Percentiles rank a stretch among this genome's conserved stretches.
Evolutionary conservation across 2,329 filamentous ascomycete genomes (phyloP).

Genomic region (Monilinia vaccinii-corymbosi): DNA sequence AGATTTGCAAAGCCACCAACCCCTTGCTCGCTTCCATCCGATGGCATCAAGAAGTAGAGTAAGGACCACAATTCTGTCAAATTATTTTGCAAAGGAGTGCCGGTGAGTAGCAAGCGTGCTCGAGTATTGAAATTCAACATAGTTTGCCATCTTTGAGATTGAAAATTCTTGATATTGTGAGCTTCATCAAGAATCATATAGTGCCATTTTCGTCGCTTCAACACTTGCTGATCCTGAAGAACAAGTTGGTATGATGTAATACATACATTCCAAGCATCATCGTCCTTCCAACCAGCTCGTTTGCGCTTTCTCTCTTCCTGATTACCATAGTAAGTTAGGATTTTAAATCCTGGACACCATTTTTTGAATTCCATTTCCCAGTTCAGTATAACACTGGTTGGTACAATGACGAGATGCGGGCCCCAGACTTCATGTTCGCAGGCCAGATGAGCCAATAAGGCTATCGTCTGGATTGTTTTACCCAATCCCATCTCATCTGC

Average conservation of each 20-base stretch:
- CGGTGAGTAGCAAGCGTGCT: slow-evolving; percentile 78
- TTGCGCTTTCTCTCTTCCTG: slow-evolving; percentile 88
- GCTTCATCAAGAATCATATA: slow-evolving; percentile 98
- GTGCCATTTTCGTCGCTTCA: slow-evolving; percentile 89
- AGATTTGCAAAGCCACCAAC: slow-evolving; percentile 87
- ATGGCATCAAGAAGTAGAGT: slow-evolving; percentile 92
- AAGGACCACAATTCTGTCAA: slow-evolving; percentile 95
- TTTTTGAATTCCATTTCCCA: slow-evolving; percentile 99
- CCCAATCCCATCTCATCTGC: slow-evolving; percentile 98
- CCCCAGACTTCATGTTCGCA: slow-evolving; percentile 90
- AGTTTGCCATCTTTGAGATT: slow-evolving; percentile 93
- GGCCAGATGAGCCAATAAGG: slow-evolving; percentile 83
- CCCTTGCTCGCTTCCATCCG: slow-evolving; percentile 62
- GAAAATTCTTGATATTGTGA: slow-evolving; percentile 99
- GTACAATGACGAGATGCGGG: slow-evolving; percentile 89
- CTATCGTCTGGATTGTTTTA: slow-evolving; percentile 97
- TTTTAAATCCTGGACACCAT: slow-evolving; percentile 96
- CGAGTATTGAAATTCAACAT: slow-evolving; percentile 89
- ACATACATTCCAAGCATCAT: slow-evolving; percentile 92
- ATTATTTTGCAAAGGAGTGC: slow-evolving; percentile 94
- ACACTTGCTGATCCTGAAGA: slow-evolving; percentile 85
- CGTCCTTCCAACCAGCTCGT: slow-evolving; percentile 84
- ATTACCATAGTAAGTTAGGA: slow-evolving; percentile 91
- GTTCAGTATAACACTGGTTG: slow-evolving; percentile 96
- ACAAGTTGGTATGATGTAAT: slow-evolving; percentile 98